These are phyloP conservation scores for Aspergillus leporis DNA, from an alignment of 495 filamentous ascomycete species.

Conservation along the genomic window DNA sequence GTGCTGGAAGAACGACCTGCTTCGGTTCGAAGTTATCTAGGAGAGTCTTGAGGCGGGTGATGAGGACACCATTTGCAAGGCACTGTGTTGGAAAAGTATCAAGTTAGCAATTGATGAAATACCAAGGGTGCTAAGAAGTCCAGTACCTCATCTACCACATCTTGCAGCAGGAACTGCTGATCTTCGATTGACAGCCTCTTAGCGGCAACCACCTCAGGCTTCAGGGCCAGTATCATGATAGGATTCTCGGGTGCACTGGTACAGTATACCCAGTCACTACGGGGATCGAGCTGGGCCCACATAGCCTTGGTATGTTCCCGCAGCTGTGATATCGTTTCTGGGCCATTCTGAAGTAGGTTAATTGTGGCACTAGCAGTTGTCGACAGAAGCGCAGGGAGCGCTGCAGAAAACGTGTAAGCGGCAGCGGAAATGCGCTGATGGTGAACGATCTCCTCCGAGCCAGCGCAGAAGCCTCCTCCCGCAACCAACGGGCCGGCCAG, in stretches of 20 bases:
- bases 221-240: slow-evolving; percentile 79
- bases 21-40: slow-evolving; percentile 64
- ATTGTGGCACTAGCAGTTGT: slow-evolving; percentile 92
- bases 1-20: slow-evolving; percentile 67
- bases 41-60: slow-evolving; percentile 79
- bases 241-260: slow-evolving; percentile 84
- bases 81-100: slow-evolving; percentile 44
- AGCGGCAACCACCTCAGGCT: slow-evolving; percentile 75
- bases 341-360: slow-evolving; percentile 77
- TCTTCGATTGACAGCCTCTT: slow-evolving; percentile 67
- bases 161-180: slow-evolving; percentile 83
- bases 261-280: slow-evolving; percentile 89
- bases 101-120: slow-evolving; percentile 16
- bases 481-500: slow-evolving; percentile 87
- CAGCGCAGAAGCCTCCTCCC: slow-evolving; percentile 94
- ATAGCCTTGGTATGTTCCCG: slow-evolving; percentile 81
- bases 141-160: slow-evolving; percentile 89
- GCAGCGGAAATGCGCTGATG: slow-evolving; percentile 91
- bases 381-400: slow-evolving; percentile 88
- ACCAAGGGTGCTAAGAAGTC: neutral
- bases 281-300: slow-evolving; percentile 83
- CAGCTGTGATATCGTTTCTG: slow-evolving; percentile 71
- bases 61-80: slow-evolving; percentile 81
- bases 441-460: slow-evolving; percentile 83
- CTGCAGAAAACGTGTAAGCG: slow-evolving; percentile 93